Conservation (phyloP, 176 grass and related monocot species). For the Oryza punctata region DNA sequence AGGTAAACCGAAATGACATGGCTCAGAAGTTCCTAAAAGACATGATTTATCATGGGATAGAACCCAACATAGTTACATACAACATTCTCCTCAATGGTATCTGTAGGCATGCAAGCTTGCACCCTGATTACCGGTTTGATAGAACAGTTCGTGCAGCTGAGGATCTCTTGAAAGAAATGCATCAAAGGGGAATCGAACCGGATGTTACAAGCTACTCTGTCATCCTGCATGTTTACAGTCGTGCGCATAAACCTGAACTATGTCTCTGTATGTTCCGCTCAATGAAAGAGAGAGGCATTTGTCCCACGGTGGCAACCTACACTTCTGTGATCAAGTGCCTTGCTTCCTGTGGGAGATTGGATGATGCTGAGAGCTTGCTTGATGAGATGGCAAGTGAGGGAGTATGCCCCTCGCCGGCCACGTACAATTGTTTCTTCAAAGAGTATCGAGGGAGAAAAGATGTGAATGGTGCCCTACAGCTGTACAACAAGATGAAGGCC, state of each 20-base stretch:
- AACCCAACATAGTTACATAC: constrained; percentile 89
- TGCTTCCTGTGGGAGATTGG: constrained; percentile 79
- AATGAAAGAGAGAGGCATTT: constrained; percentile 82
- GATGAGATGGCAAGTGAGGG: constrained; percentile 73
- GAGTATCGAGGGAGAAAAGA: constrained; percentile 91
- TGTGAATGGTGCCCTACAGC: constrained; percentile 51
- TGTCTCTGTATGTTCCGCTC: constrained; percentile 71
- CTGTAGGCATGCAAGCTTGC: constrained; percentile 86
- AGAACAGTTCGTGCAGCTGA: constrained; percentile 76
- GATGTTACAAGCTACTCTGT: constrained; percentile 89
- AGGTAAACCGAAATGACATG: constrained; percentile 68
- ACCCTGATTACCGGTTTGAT: constrained; percentile 87
- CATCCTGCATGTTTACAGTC: constrained; percentile 91
- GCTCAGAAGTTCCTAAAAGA: constrained; percentile 75
- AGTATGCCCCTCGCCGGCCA: constrained; percentile 66
- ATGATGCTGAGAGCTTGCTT: constrained; percentile 71
- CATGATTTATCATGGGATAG: constrained; percentile 76
- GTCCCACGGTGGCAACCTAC: constrained; percentile 81
- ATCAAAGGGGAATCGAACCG: constrained; percentile 71
- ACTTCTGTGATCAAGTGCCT: constrained; percentile 93
- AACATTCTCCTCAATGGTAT: constrained; percentile 93
- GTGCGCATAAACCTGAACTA: constrained; percentile 89
- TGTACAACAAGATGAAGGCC: constrained; percentile 87
- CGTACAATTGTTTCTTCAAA: constrained; percentile 96
- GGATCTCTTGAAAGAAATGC: constrained; percentile 75